Percentiles rank a stretch among this genome's conserved stretches.
These are phyloP conservation scores for Turritis glabra DNA, from an alignment of 345 rosid species.

Conservation along the genomic window DNA sequence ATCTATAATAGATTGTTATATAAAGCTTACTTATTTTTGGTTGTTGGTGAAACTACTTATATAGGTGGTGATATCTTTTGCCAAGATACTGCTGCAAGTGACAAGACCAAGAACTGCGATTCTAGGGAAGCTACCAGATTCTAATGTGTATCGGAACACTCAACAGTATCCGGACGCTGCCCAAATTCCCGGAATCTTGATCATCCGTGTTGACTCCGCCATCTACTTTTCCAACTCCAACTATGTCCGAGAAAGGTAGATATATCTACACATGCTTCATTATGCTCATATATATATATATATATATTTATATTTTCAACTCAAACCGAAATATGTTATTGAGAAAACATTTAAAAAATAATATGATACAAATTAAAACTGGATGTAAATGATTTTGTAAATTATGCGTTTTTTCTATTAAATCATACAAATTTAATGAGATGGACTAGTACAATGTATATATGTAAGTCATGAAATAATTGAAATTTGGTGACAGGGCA, in stretches of 20 bases:
- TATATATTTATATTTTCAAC: background rate
- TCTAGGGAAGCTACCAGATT: slow-evolving; percentile 68
- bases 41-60: background rate
- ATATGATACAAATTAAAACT: background rate
- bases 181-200: slow-evolving; percentile 63
- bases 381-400: background rate
- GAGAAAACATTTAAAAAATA: background rate
- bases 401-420: no score
- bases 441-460: background rate
- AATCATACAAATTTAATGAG: background rate
- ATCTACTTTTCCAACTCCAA: slow-evolving; percentile 89
- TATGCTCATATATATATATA: background rate
- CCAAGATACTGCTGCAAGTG: slow-evolving; percentile 80
- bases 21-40: background rate
- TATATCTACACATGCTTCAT: background rate
- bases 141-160: slow-evolving; percentile 66
- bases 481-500: slow-evolving; percentile 44
- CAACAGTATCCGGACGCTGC: slow-evolving; percentile 71
- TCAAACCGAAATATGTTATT: background rate
- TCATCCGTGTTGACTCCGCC: slow-evolving; percentile 86
- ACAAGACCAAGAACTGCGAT: slow-evolving; percentile 76
- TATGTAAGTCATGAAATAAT: background rate
- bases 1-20: no score
- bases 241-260: slow-evolving; percentile 73
- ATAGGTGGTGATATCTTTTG: slow-evolving; percentile 76